phyloP scores from a whole-genome alignment of 139 green algal species.

The Chlamydomonas incerta region DNA sequence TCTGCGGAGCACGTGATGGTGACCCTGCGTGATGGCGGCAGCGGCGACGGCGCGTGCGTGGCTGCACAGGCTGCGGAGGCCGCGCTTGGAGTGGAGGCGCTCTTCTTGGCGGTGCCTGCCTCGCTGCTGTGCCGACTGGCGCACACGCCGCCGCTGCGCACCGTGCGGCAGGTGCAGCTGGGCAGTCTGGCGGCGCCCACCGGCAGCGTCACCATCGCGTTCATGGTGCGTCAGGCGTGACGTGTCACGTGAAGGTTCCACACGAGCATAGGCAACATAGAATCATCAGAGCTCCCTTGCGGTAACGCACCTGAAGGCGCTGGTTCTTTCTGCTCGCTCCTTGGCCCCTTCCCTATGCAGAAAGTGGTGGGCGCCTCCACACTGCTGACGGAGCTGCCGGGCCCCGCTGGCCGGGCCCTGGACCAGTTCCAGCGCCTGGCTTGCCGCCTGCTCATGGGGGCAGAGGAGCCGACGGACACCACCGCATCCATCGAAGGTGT shows the following conservation, averaged over 20 bases:
- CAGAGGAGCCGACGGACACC: too few relatives aligned
- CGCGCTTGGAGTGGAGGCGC: neutral
- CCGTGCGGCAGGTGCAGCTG: neutral
- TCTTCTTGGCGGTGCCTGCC: neutral
- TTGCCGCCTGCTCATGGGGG: neutral
- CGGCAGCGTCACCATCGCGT: conserved; percentile 10
- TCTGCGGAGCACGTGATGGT: too few relatives aligned
- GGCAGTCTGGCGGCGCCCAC: conserved; percentile 19
- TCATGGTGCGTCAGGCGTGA: neutral
- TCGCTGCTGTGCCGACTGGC: conserved; percentile 32
- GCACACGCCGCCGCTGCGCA: conserved; percentile 1
- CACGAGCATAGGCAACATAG: too few relatives aligned
- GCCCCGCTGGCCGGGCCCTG: neutral
- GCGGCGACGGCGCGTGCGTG: too few relatives aligned
- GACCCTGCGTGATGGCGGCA: too few relatives aligned
- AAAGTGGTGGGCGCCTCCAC: neutral
- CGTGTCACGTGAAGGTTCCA: too few relatives aligned
- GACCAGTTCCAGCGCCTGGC: neutral
- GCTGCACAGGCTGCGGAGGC: too few relatives aligned
- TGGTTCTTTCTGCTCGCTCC: too few relatives aligned
- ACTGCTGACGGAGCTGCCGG: neutral
- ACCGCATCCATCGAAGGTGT: too few relatives aligned
- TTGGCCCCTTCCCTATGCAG: too few relatives aligned
- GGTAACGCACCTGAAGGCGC: too few relatives aligned
- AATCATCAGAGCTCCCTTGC: too few relatives aligned